These are phyloP conservation scores for Aspergillus viridinutans DNA, from an alignment of 2,329 filamentous ascomycete genomes.

Conservation along the genomic window DNA sequence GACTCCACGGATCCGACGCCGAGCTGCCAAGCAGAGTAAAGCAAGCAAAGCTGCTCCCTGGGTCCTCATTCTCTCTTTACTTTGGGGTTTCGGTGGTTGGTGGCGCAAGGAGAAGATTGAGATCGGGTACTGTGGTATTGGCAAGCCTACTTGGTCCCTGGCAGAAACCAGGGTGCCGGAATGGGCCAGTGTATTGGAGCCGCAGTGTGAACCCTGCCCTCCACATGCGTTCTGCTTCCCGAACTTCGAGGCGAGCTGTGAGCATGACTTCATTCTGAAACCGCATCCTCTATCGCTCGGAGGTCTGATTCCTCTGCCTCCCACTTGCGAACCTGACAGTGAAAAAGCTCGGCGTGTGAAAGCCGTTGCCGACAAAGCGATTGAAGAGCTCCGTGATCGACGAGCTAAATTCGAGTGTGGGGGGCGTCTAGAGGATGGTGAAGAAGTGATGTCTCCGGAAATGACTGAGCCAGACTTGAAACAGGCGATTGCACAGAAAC, in stretches of 20 bases:
- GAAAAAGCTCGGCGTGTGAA: conserved; percentile 86
- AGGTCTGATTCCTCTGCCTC: conserved; percentile 76
- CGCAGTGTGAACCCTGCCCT: conserved; percentile 86
- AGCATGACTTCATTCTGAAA: conserved; percentile 79
- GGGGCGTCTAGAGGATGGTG: conserved; percentile 61
- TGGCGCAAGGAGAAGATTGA: conserved; percentile 95
- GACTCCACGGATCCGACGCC: conserved; percentile 17
- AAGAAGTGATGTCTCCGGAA: conserved; percentile 60
- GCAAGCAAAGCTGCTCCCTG: conserved; percentile 61
- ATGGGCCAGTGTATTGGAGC: conserved; percentile 65
- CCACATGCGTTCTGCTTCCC: conserved; percentile 83
- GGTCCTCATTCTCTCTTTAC: conserved; percentile 65
- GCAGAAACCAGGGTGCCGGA: conserved; percentile 66
- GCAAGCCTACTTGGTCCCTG: conserved; percentile 57
- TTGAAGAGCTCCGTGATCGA: conserved; percentile 80
- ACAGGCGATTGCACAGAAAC: conserved; percentile 67
- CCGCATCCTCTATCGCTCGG: conserved; percentile 78
- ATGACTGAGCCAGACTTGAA: conserved; percentile 69
- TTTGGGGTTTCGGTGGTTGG: conserved; percentile 71
- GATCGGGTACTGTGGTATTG: conserved; percentile 90
- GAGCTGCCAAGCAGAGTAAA: conserved; percentile 37
- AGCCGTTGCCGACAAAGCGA: conserved; percentile 78
- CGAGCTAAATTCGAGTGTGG: conserved; percentile 90
- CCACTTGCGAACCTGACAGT: conserved; percentile 91
- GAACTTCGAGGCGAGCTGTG: conserved; percentile 73